Evolutionary conservation across 306 rosid species (phyloP).

Genomic region (Begonia peltatifolia): DNA sequence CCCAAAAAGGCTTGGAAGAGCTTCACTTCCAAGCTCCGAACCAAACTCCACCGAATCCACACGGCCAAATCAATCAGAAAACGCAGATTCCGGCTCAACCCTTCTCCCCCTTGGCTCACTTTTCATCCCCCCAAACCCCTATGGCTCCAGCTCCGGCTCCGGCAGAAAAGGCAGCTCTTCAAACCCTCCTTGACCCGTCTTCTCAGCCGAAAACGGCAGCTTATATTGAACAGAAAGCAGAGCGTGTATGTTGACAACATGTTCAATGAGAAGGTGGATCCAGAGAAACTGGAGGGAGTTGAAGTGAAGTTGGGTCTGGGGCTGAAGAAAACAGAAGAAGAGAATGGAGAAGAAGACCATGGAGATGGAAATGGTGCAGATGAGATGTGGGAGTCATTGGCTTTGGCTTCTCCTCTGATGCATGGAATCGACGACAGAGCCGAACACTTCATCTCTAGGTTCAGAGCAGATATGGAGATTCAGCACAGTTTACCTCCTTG

Average conservation of each 20-base stretch:
- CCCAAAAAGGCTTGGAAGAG: background rate
- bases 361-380: constrained; percentile 9
- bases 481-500: constrained; percentile 7
- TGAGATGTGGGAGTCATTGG: constrained; percentile 60
- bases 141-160: no score
- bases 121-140: no score
- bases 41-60: background rate
- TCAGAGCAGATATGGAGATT: constrained; percentile 36
- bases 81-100: no score
- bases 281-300: constrained; percentile 10
- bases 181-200: no score
- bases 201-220: no score
- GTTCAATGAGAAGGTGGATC: constrained; percentile 40
- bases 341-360: constrained; percentile 3
- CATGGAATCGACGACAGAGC: constrained; percentile 55
- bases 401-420: constrained; percentile 44
- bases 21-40: background rate
- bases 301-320: no score
- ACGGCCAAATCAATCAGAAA: no score
- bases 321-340: constrained; percentile 4
- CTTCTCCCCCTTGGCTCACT: no score
- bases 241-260: no score
- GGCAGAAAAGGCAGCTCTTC: no score
- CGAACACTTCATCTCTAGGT: constrained; percentile 45
- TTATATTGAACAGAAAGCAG: no score